Conservation (phyloP, 2,329 filamentous ascomycete species). For the Metarhizium brunneum region DNA sequence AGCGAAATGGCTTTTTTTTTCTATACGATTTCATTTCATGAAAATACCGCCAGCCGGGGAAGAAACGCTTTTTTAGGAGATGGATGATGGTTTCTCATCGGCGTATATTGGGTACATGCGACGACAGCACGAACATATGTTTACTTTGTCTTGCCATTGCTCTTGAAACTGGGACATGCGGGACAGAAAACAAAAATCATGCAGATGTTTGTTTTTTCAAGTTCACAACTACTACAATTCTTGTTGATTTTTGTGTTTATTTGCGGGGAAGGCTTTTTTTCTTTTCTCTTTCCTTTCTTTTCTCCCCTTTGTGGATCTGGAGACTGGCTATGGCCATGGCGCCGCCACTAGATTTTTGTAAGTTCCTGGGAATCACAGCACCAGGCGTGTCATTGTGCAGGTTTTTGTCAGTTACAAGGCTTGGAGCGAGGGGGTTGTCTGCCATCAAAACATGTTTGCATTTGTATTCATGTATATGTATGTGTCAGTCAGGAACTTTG, state of each 20-base stretch:
- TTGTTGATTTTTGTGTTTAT: background rate
- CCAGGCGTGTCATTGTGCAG: constrained; percentile 2
- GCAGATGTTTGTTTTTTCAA: no score
- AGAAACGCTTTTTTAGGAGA: background rate
- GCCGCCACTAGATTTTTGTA: constrained; percentile 5
- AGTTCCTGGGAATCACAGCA: constrained; percentile 7
- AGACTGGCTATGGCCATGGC: background rate
- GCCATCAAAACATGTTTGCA: background rate
- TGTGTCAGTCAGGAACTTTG: background rate
- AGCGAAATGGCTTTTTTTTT: no score
- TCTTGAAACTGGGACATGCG: background rate
- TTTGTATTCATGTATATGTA: background rate
- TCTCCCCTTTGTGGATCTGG: background rate
- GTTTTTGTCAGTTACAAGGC: background rate
- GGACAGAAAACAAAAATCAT: background rate
- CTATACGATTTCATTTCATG: background rate
- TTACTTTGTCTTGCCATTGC: background rate
- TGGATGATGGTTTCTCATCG: background rate
- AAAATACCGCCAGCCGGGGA: background rate
- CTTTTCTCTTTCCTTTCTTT: background rate
- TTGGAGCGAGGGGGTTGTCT: background rate
- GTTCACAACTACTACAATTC: background rate
- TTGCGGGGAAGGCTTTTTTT: no score
- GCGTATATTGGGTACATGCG: background rate
- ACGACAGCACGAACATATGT: background rate